A percentile compares a stretch with the other conserved stretches of the same genome.
These are phyloP conservation scores for Podospora australis DNA, from an alignment of 495 filamentous ascomycete genomes.

Conservation along the genomic window DNA sequence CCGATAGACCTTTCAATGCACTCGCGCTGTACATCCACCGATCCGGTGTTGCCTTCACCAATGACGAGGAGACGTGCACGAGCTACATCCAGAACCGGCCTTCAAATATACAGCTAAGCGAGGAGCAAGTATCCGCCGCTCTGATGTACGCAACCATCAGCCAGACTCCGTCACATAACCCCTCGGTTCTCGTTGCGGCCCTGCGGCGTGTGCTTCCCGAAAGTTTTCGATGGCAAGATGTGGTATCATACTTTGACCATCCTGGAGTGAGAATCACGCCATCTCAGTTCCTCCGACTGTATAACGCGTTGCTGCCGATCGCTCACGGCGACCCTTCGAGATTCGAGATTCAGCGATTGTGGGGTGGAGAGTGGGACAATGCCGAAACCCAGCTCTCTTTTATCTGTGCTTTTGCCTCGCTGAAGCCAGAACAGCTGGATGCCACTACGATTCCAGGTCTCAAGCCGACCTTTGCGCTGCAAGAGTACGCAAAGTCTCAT, in stretches of 20 bases:
- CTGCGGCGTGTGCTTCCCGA: conserved; percentile 38
- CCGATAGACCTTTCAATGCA: conserved; percentile 51
- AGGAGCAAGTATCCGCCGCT: conserved; percentile 74
- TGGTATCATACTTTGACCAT: conserved; percentile 79
- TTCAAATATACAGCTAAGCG: conserved; percentile 61
- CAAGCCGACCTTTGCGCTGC: conserved; percentile 65
- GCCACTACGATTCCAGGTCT: conserved; percentile 74
- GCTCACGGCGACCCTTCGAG: conserved; percentile 48
- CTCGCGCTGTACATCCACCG: conserved; percentile 74
- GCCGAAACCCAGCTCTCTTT: conserved; percentile 85
- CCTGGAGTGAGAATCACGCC: conserved; percentile 66
- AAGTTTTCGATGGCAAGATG: conserved; percentile 75
- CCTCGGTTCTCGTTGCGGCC: conserved; percentile 62
- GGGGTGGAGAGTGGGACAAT: conserved; percentile 86
- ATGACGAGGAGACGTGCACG: conserved; percentile 43
- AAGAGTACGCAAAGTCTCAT: conserved; percentile 68
- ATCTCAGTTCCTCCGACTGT: conserved; percentile 72
- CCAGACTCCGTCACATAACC: conserved; percentile 63
- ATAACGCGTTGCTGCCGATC: conserved; percentile 64
- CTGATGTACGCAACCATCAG: conserved; percentile 72
- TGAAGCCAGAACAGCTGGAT: conserved; percentile 67
- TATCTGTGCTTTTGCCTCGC: conserved; percentile 68
- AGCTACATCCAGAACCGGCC: conserved; percentile 57
- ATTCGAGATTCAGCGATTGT: conserved; percentile 73
- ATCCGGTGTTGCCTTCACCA: conserved; percentile 56